Evolutionary conservation across 768 basidiomycete species (phyloP).

Genomic region (Pisolithus marmoratus): DNA sequence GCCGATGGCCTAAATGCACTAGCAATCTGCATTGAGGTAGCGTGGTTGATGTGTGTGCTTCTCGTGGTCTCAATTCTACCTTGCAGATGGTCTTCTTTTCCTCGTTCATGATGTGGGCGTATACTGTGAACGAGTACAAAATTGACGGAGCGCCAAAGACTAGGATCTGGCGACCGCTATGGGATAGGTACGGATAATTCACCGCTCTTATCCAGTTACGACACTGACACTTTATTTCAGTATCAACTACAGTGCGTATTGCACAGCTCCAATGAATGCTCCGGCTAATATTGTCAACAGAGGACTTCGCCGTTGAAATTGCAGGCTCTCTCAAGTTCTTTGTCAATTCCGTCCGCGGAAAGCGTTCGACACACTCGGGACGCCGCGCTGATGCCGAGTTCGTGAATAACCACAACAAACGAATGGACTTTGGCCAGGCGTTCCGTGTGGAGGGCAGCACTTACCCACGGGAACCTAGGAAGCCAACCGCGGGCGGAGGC

Average conservation of each 20-base stretch:
- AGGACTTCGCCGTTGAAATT: slow-evolving; percentile 67
- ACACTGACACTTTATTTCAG: slow-evolving; percentile 19
- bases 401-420: slow-evolving; percentile 22
- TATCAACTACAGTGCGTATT: slow-evolving; percentile 40
- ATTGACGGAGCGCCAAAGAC: slow-evolving; percentile 39
- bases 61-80: slow-evolving; percentile 2
- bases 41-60: background rate
- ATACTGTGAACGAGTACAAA: slow-evolving; percentile 65
- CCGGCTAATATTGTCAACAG: slow-evolving; percentile 26
- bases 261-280: background rate
- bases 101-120: slow-evolving; percentile 78
- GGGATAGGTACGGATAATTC: slow-evolving; percentile 42
- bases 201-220: background rate
- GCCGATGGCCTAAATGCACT: slow-evolving; percentile 81
- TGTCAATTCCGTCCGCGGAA: slow-evolving; percentile 33
- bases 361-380: slow-evolving; percentile 18
- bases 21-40: slow-evolving; percentile 77
- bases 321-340: slow-evolving; percentile 57
- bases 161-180: slow-evolving; percentile 62
- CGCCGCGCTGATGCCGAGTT: slow-evolving; percentile 14
- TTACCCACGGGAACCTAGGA: slow-evolving; percentile 6
- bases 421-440: slow-evolving; percentile 34
- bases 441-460: slow-evolving; percentile 29
- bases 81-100: slow-evolving; percentile 80
- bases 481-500: background rate